Evolutionary conservation across 352 stramenopile genomes (phyloP).

Genomic region (Phytophthora fragariaefolia): DNA sequence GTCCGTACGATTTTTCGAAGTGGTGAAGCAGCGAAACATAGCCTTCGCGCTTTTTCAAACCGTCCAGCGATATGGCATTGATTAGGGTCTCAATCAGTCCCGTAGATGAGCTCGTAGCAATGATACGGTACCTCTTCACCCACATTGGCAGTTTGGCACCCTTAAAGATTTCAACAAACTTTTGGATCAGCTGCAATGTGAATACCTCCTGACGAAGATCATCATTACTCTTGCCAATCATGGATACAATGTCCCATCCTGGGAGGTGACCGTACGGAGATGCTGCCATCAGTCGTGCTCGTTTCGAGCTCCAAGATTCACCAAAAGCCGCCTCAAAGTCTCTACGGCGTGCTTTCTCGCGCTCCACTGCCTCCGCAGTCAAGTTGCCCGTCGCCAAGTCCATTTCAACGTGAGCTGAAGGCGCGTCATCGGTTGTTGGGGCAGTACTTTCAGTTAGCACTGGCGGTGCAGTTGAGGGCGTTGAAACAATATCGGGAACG

Average conservation of each 20-base stretch:
- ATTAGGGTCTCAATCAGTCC: conserved; percentile 98
- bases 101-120: conserved; percentile 94
- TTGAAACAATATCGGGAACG: conserved; percentile 58
- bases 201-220: conserved; percentile 99
- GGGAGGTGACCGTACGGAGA: conserved; percentile 90
- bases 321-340: conserved; percentile 92
- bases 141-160: conserved; percentile 94
- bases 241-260: conserved; percentile 95
- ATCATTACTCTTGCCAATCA: conserved; percentile 99
- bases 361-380: conserved; percentile 81
- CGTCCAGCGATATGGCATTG: conserved; percentile 98
- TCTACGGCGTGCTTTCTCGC: conserved; percentile 80
- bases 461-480: conserved; percentile 48
- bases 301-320: conserved; percentile 96
- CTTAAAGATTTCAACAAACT: conserved; percentile 98
- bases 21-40: conserved; percentile 94
- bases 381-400: conserved; percentile 64
- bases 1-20: conserved; percentile 96
- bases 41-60: conserved; percentile 96
- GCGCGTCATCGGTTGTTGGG: conserved; percentile 1
- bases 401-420: conserved; percentile 55
- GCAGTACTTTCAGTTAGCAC: conserved; percentile 26
- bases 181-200: conserved; percentile 97
- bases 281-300: conserved; percentile 84
- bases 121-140: conserved; percentile 97